Evolutionary conservation across 192 early-diverging fungal species (phyloP), one percentile per base, ranked within the genome.

Genomic region (Coemansia reversa): DNA sequence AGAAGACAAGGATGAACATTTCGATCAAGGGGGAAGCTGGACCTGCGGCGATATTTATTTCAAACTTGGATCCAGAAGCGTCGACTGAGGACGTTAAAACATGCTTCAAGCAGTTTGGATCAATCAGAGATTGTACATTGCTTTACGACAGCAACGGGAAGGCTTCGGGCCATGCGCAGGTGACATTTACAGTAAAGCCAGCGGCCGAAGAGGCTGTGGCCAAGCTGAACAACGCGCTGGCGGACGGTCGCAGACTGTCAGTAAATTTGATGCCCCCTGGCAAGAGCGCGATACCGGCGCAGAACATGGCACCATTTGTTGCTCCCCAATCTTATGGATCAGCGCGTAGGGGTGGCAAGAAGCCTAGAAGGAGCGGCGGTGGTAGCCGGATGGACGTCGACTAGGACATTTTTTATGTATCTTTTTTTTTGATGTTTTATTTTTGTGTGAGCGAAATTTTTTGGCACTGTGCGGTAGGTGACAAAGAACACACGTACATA

Each of bases 101-200:
- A n/a, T 83, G 76, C 56, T 83, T 83, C 65, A 74, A 76, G 67
- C 69, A 73, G 65, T 83, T 79, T 68, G 81, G 81, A 16, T 47
- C 71, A 3, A 66, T 83, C 47, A 74, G 68, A 51, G 70, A 64
- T 29, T 79, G 81, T 51, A 83, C 75, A 22, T 48, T 83, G 47
- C 62, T 83, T 19, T 83, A 76, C 24, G 75, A 75, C 48, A 66
- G 58, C 27, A 72, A 32, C 4, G 76, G 73, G 32, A 73, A 67
- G 67, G 64, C 81, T 7, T 74, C 81, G 27, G 81, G 81, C 6
- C 67, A 79, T 45, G 81, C 81, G 2, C 70, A 83, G 60, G 61
- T 83, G 4, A 74, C 72, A 23, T 83, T 72, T 60, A 51, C 62
- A 1, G 29, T 65, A 14, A 75, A 78, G 67, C 62, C 64, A 29